Evolutionary conservation across 208 protist species (phyloP).

Genomic region (Acanthamoeba lenticulata): DNA sequence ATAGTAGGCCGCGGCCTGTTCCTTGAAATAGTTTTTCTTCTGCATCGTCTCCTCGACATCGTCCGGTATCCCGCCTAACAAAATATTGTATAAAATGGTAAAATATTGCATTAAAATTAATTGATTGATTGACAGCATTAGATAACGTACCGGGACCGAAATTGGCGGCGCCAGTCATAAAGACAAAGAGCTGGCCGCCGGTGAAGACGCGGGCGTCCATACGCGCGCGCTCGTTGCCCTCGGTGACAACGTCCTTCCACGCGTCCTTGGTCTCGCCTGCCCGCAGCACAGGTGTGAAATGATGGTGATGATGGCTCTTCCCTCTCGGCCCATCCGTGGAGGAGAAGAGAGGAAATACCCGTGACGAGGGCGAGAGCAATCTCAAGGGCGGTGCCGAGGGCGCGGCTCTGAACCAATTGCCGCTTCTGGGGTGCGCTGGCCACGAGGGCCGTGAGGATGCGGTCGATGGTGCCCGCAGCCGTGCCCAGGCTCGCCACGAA

Average conservation of each 20-base stretch:
- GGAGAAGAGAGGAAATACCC: background rate
- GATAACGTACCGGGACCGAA: slow-evolving; percentile 14
- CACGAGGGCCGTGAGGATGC: slow-evolving; percentile 16
- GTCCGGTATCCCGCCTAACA: background rate
- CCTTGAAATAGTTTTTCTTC: slow-evolving; percentile 42
- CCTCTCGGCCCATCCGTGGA: background rate
- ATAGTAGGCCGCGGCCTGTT: slow-evolving; percentile 33
- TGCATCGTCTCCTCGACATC: background rate
- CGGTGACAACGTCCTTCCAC: background rate
- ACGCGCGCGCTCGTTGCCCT: background rate
- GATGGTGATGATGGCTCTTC: background rate
- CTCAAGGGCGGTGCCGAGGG: slow-evolving; percentile 12
- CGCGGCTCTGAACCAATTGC: background rate
- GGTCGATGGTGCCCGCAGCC: background rate
- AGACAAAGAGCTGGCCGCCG: slow-evolving; percentile 20
- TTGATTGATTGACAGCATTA: too few relatives aligned
- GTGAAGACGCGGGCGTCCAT: background rate
- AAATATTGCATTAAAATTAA: too few relatives aligned
- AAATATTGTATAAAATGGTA: too few relatives aligned
- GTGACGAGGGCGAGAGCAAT: background rate
- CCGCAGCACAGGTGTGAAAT: background rate
- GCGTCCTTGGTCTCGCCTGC: background rate
- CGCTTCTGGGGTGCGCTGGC: background rate
- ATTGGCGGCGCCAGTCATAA: slow-evolving; percentile 32
- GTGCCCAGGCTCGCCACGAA: background rate